These are phyloP conservation scores for Clarireedia sp. DNA, from an alignment of 2,329 filamentous ascomycete genomes.

Conservation along the genomic window DNA sequence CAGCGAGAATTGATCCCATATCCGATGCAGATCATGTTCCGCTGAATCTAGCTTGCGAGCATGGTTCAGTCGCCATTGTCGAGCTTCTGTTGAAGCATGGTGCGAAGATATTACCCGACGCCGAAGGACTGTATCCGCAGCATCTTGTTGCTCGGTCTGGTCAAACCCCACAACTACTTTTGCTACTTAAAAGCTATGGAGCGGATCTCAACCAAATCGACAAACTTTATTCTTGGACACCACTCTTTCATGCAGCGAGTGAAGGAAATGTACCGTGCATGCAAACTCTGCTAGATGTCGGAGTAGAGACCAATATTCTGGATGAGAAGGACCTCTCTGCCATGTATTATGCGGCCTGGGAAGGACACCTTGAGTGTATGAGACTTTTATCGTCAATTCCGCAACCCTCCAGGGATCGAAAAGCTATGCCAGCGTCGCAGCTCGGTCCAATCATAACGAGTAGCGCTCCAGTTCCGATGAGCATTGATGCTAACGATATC, in stretches of 20 bases:
- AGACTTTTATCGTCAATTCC: slow-evolving; percentile 59
- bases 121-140: slow-evolving; percentile 93
- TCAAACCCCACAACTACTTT: slow-evolving; percentile 68
- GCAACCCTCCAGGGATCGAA: slow-evolving; percentile 7
- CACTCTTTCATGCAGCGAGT: slow-evolving; percentile 89
- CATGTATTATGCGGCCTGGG: slow-evolving; percentile 98
- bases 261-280: slow-evolving; percentile 90
- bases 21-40: slow-evolving; percentile 90
- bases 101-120: slow-evolving; percentile 81
- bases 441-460: slow-evolving; percentile 26
- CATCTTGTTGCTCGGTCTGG: slow-evolving; percentile 89
- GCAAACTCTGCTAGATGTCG: slow-evolving; percentile 69
- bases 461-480: slow-evolving; percentile 47
- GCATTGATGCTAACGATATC: slow-evolving; percentile 77
- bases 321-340: slow-evolving; percentile 92
- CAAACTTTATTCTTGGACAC: slow-evolving; percentile 96
- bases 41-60: slow-evolving; percentile 88
- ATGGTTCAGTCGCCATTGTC: slow-evolving; percentile 78
- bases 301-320: slow-evolving; percentile 68
- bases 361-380: slow-evolving; percentile 94
- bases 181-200: slow-evolving; percentile 75
- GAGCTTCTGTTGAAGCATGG: slow-evolving; percentile 74
- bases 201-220: slow-evolving; percentile 88
- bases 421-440: slow-evolving; percentile 27
- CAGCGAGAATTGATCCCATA: slow-evolving; percentile 77